Evolutionary conservation across 2,329 filamentous ascomycete species (phyloP).

Genomic region (Apiospora marii): DNA sequence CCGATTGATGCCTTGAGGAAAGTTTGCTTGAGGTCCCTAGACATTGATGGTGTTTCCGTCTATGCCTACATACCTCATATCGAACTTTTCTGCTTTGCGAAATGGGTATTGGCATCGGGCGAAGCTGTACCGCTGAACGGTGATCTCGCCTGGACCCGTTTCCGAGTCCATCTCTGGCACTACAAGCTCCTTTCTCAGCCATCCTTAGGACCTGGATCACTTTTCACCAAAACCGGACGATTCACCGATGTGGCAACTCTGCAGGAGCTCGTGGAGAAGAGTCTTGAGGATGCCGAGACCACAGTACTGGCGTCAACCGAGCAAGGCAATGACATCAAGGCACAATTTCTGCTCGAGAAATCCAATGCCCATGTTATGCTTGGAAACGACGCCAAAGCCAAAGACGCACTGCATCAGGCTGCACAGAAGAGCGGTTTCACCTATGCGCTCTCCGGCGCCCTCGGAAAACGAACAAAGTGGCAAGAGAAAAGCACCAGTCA

Average conservation of each 20-base stretch:
- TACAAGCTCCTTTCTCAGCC: constrained; percentile 68
- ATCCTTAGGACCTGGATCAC: constrained; percentile 59
- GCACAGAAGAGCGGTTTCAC: constrained; percentile 72
- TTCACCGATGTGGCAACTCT: constrained; percentile 68
- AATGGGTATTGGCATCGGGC: constrained; percentile 55
- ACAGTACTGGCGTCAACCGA: constrained; percentile 33
- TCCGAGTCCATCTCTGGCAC: constrained; percentile 77
- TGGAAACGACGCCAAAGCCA: constrained; percentile 79
- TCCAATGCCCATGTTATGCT: constrained; percentile 86
- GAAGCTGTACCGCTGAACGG: constrained; percentile 31
- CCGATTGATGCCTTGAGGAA: constrained; percentile 35
- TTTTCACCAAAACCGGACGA: constrained; percentile 63
- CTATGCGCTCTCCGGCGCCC: constrained; percentile 83
- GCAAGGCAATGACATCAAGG: constrained; percentile 58
- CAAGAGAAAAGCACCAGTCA: constrained; percentile 86
- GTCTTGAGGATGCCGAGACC: constrained; percentile 51
- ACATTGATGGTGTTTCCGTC: constrained; percentile 83
- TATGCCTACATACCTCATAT: constrained; percentile 86
- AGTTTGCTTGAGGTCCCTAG: constrained; percentile 71
- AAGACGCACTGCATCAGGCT: constrained; percentile 73
- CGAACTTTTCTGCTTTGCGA: constrained; percentile 82
- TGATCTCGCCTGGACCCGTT: constrained; percentile 63
- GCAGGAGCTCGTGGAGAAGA: constrained; percentile 56
- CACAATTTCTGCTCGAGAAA: constrained; percentile 81
- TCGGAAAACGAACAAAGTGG: constrained; percentile 86